These are phyloP conservation scores for Colletotrichum sp. DNA, from an alignment of 2,329 filamentous ascomycete species.

Conservation along the genomic window DNA sequence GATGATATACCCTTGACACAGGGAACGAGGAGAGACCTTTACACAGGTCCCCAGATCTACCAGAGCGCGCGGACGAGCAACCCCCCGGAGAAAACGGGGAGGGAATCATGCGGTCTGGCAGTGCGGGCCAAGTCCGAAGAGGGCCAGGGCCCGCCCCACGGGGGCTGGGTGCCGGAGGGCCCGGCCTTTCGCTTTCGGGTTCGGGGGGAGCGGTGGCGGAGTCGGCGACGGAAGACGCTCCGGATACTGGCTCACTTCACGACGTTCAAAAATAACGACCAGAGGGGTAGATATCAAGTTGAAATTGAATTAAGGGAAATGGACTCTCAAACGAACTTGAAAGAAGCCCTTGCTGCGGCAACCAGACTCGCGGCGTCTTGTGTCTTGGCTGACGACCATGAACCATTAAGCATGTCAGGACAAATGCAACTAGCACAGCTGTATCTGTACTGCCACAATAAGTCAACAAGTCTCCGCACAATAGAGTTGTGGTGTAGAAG, in stretches of 20 bases:
- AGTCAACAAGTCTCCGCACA: neutral
- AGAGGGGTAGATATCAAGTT: neutral
- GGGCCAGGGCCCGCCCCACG: neutral
- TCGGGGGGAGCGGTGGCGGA: neutral
- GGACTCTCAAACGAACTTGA: no score
- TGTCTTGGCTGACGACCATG: no score
- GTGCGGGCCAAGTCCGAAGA: neutral
- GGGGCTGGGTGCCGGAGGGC: neutral
- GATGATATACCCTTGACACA: neutral
- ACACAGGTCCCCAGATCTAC: neutral
- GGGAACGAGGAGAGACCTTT: neutral
- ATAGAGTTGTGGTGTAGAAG: neutral
- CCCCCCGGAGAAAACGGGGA: neutral
- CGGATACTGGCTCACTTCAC: neutral
- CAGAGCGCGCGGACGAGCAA: neutral
- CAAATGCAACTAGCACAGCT: no score
- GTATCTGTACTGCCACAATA: no score
- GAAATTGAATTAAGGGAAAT: neutral
- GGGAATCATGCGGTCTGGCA: neutral
- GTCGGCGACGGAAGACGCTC: neutral
- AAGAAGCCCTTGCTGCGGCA: fast-evolving
- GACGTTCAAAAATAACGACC: neutral
- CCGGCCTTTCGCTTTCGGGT: neutral
- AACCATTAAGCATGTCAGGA: no score
- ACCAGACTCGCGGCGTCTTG: no score